Conservation (phyloP, 352 stramenopile genomes). For the Phytophthora pinifolia region DNA sequence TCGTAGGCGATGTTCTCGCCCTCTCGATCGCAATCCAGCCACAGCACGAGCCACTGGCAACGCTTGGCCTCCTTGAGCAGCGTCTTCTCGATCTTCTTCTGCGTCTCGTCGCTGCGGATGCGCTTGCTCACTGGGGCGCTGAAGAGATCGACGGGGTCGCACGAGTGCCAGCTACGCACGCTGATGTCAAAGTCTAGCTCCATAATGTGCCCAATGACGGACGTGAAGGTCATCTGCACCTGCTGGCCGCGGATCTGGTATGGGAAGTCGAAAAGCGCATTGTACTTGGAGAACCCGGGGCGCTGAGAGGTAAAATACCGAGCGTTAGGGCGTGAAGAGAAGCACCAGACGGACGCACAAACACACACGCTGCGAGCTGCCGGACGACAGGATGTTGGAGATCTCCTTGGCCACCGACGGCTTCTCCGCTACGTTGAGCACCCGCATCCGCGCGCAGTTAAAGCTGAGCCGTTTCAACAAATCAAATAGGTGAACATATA, state of each 20-base stretch:
- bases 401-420: constrained; percentile 98
- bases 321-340: not conserved
- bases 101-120: constrained; percentile 78
- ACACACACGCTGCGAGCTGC: constrained; percentile 59
- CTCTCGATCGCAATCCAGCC: constrained; percentile 99
- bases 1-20: constrained; percentile 99
- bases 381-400: constrained; percentile 90
- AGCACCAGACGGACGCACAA: not conserved
- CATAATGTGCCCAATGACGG: constrained; percentile 98
- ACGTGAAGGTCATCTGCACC: constrained; percentile 94
- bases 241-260: constrained; percentile 81
- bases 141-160: constrained; percentile 95
- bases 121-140: constrained; percentile 83
- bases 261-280: constrained; percentile 92
- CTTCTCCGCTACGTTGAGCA: constrained; percentile 99
- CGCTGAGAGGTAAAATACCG: constrained; percentile 36
- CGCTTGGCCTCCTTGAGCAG: constrained; percentile 82
- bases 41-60: constrained; percentile 92
- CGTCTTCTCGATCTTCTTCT: constrained; percentile 91
- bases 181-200: constrained; percentile 93
- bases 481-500: not conserved
- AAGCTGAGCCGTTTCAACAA: not conserved
- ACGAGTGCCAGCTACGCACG: constrained; percentile 92
- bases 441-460: constrained; percentile 46
- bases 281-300: constrained; percentile 82